Evolutionary conservation across 1,284 basidiomycete genomes (phyloP).

Genomic region (Ceratobasidium sp.): DNA sequence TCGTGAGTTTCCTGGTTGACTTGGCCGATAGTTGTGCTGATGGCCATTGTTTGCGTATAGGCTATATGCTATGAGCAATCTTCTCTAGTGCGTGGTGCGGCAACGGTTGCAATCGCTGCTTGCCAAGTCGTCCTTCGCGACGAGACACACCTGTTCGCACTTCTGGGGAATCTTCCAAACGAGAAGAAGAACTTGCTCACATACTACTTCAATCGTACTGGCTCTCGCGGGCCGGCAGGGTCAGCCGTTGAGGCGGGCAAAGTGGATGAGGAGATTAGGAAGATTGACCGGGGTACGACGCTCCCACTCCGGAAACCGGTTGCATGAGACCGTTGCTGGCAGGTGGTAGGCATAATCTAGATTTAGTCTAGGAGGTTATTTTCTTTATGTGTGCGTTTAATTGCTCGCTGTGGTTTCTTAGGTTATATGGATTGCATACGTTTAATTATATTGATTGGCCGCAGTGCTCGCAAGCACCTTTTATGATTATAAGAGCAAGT

Average conservation of each 20-base stretch:
- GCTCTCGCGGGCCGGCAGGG: slow-evolving; percentile 59
- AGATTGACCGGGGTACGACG: slow-evolving; percentile 36
- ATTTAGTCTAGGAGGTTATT: neutral
- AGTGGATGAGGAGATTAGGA: slow-evolving; percentile 45
- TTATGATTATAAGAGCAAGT: too few relatives aligned
- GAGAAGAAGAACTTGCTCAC: slow-evolving; percentile 88
- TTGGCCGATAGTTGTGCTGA: slow-evolving; percentile 19
- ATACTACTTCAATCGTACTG: slow-evolving; percentile 85
- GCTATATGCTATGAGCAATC: slow-evolving; percentile 76
- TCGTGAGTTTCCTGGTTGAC: slow-evolving; percentile 60
- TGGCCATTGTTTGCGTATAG: slow-evolving; percentile 55
- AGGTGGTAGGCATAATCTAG: neutral
- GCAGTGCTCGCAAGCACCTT: too few relatives aligned
- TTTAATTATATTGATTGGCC: slow-evolving; percentile 29
- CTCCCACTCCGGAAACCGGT: slow-evolving; percentile 23
- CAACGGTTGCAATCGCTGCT: slow-evolving; percentile 80
- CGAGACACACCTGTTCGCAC: slow-evolving; percentile 79
- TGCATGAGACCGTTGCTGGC: neutral
- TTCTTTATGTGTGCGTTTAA: slow-evolving; percentile 23
- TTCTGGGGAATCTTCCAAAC: slow-evolving; percentile 80
- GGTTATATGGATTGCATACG: slow-evolving; percentile 21
- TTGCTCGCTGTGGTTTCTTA: slow-evolving; percentile 21
- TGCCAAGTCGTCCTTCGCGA: slow-evolving; percentile 81
- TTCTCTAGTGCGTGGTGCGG: slow-evolving; percentile 80
- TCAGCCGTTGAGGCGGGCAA: slow-evolving; percentile 30